Base-by-base conservation (phyloP, 495 filamentous ascomycete species). In the Terfezia boudieri region DNA sequence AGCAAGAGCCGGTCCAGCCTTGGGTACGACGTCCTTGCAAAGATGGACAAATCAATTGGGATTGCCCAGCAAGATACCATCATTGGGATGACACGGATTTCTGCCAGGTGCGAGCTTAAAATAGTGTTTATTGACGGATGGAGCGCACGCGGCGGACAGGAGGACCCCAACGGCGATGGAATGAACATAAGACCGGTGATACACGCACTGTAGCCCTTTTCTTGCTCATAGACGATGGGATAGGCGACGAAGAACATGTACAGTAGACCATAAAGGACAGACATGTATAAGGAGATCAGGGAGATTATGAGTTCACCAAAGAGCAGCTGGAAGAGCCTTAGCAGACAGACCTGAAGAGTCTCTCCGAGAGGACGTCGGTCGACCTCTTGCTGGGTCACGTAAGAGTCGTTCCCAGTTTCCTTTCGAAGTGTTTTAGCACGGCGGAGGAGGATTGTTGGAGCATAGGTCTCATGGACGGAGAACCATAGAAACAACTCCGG, bases 181-280 rank as follows among this genome's bases (percentile, higher is more conserved):
- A 86, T 82, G 67, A 88, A 90, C 80, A 86, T 87, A 4, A 90
- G 69, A 49, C 84, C 84, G 0, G 83, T 84, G 16, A 67, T 79
- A 22, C 81, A 75, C 23, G 79, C 74, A n/a, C 69, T 76, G 66
- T 78, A 88, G 11, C 78, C 79, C 65, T 87, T 86, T 35, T 82
- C 79, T 58, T 72, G 67, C 11, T 12, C 0, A 67, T 78, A 90
- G n/a, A 90, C 71, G 62, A 90, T 80, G 0, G 84, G 84, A 62
- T 76, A 89, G 58, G 74, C 73, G 56, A 85, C 74, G 68, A 89
- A 85, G 70, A 85, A 87, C 80, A 85, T 85, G 74, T 86, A 86
- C 5, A 86, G 72, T 11, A 85, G 66, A 3, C 82, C 82, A 65
- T 86, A 86, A 8, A 86, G 71, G 12, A 86, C 79, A 9, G 76